Conservation (phyloP, 352 stramenopile species). For the Phytophthora ramorum region DNA sequence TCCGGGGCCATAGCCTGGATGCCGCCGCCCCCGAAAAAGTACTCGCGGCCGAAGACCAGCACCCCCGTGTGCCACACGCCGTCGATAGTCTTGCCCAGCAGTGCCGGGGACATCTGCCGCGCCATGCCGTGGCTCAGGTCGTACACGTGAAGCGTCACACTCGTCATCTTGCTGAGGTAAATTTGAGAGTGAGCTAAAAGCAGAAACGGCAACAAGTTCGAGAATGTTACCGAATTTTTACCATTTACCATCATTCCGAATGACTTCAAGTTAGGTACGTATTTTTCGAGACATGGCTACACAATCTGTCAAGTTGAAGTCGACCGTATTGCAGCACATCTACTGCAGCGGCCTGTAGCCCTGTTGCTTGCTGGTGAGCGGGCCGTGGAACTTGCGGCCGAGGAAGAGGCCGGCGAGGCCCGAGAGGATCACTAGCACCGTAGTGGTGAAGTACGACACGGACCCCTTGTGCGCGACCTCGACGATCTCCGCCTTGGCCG, state of each 20-base stretch:
- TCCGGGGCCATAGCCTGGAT: conserved; percentile 87
- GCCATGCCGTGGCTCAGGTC: conserved; percentile 96
- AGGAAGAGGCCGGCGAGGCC: conserved; percentile 56
- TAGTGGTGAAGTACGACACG: conserved; percentile 62
- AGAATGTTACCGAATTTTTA: conserved; percentile 9
- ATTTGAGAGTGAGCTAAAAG: conserved; percentile 17
- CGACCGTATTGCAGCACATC: not conserved
- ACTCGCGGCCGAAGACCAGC: conserved; percentile 88
- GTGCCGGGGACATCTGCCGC: conserved; percentile 79
- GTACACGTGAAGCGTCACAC: conserved; percentile 94
- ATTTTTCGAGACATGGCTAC: not conserved
- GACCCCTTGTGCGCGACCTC: conserved; percentile 23
- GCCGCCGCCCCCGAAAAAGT: conserved; percentile 95
- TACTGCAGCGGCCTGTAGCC: conserved; percentile 60
- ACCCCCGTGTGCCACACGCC: conserved; percentile 94
- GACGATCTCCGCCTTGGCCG: conserved; percentile 19
- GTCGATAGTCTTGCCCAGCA: conserved; percentile 94
- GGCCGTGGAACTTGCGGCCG: conserved; percentile 60
- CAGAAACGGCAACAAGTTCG: conserved; percentile 7
- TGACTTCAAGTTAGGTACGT: too few relatives aligned
- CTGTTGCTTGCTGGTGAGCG: conserved; percentile 47
- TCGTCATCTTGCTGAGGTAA: conserved; percentile 28
- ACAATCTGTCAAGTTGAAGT: too few relatives aligned
- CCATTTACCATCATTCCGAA: not conserved
- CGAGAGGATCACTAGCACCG: conserved; percentile 57